Base-by-base conservation (phyloP, 208 protist genomes). In the Trypanosoma lewisi region DNA sequence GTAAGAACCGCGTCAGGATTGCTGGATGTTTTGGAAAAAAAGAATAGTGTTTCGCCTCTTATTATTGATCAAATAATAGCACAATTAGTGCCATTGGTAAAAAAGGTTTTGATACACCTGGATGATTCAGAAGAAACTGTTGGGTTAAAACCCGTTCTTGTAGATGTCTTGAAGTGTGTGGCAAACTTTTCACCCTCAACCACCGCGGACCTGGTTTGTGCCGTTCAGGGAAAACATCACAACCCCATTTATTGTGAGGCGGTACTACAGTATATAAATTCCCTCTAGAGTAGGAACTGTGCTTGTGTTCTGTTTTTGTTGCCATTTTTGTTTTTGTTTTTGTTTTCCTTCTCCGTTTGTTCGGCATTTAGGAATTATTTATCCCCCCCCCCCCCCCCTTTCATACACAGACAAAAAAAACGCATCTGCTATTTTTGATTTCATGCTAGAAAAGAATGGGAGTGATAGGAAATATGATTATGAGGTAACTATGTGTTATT, bases 91-190 rank as follows among this genome's bases (percentile, higher is more conserved):
- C 80, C 84, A 7, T 54, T 90, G 17, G 72, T 73, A 45, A 87
- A 88, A 63, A 89, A 91, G 73, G 48, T 89, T 47, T 76, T 95
- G 12, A 76, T 95, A 50, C 89, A 95, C 58, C 70, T 95, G 12
- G 89, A 95, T 70, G 89, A 95, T 75, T 66, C 76, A 23, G 83
- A 91, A 28, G 89, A 92, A 34, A 73, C 49, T 21, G 73, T 84
- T 3, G 85, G 80, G 16, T 71, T 90, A 41, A 76, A 77, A 1
- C 56, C 67, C 12, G 72, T 78, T 42, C 27, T 95, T 11, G 61
- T 59, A 3, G 47, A 74, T 39, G 67, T 70, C 11, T 51, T 93
- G 47, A 87, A 89, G 60, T 50, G 41, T 28, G 63, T 89, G 45
- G 77, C 83, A 7, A 59, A 66, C 58, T 31, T 85, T n/a, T 85